Evolutionary conservation across 75 land plant species (phyloP), one percentile per base, ranked within the genome.

Genomic region (Sequoiadendron giganteum): DNA sequence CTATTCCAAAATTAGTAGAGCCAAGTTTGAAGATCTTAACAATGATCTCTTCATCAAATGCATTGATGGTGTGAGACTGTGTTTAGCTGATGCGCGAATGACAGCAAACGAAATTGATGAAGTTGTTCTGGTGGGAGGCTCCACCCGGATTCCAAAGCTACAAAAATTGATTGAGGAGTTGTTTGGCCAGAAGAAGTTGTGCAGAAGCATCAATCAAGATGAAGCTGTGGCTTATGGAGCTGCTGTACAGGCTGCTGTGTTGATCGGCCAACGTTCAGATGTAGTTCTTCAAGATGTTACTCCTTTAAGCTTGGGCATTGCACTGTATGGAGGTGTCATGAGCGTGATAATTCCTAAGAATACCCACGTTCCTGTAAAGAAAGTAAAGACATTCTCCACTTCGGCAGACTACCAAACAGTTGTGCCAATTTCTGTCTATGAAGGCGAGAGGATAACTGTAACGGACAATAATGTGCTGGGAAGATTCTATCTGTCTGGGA

Each of bases 161-260:
- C 91, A 91, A 81, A 86, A 91, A 48, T 49, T 91, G 68, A 45
- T 91, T 72, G 87, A 86, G 38, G 92, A 85, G 15, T 89, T 79
- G 88, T 91, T 91, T 54, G 92, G 90, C 47, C 91, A 91, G 30
- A 85, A 91, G 86, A 91, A 91, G 84, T 89, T 91, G 39, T 90
- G 85, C 89, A 91, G 87, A 86, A 91, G 92, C 34, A 91, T 91
- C 55, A 91, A 91, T 68, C 91, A 90, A 65, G 91, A 91, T 65
- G 91, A 91, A 84, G 91, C 92, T 11, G 91, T 91, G 45, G 92
- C 92, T 19, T 91, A 47, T 89, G 92, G 92, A 15, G 91, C 89
- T 40, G 91, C 92, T 42, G 89, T 91, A 40, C 88, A 91, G 88
- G 92, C 91, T 10, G 91, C 91, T 21, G 89, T 87, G 0, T 58